Base-by-base conservation (phyloP, 805 yeast species). In the Ogataea nonfermentans region DNA sequence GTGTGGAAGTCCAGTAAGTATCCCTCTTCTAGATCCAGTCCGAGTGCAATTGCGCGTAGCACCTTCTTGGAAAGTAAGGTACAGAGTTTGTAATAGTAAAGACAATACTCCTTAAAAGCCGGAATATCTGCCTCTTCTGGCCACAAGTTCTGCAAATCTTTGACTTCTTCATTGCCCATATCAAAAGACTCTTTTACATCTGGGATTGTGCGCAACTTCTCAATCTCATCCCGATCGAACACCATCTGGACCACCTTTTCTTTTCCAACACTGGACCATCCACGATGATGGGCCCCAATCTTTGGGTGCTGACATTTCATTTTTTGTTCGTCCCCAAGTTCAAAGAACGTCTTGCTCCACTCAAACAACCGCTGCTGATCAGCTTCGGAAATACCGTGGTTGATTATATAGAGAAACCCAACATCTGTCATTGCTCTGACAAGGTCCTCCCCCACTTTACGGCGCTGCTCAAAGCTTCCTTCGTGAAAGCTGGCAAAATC, bases 141-240 rank as follows among this genome's bases (percentile, higher is more conserved):
- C 57, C 57, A 40, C 37, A 47, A 50, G 41, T 55, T 56, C 37
- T 22, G 49, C 43, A 31, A 30, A 10, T 34, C 32, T 12, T 13
- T 31, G 23, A 42, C 23, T 12, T 36, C 52, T 32, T 56, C 60
- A 27, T 59, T 53, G 29, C 59, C 57, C 27, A 56, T 46, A 37
- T 63, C 62, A 46, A 61, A 62, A 1, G 66, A 63, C 40, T 65
- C 70, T 40, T 55, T 57, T 29, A 62, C 55, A 38, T 63, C 70
- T 11, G 57, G 57, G 13, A 32, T 35, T 32, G 45, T 35, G 26
- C 51, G 40, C 16, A 46, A 19, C 13, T 34, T 22, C 19, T 45
- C 44, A 14, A 46, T 40, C 34, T 52, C 44, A 4, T 35, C 32
- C 26, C 44, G 31, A 29, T 51, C 49, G 35, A 51, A 52, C 20